Conservation (phyloP, 257 asterid genomes). For the Euphrasia confusa region DNA sequence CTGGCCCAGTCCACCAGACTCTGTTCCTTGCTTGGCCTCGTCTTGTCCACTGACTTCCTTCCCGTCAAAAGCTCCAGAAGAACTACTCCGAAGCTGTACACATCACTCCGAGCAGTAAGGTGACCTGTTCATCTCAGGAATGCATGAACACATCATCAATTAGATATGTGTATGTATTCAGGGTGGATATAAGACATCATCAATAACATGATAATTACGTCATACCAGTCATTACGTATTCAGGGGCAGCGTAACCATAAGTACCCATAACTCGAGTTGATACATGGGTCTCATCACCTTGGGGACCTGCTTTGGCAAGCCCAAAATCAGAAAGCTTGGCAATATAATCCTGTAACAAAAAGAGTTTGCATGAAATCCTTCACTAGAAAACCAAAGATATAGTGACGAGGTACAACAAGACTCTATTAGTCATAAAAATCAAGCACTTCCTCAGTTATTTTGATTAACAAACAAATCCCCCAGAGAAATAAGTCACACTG, state of each 20-base stretch:
- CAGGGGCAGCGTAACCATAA: constrained; percentile 99
- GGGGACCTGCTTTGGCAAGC: constrained; percentile 99
- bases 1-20: constrained; percentile 98
- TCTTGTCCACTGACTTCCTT: constrained; percentile 96
- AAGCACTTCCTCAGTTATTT: constrained; percentile 5
- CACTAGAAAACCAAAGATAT: constrained; percentile 1
- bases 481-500: constrained; percentile 17
- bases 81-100: constrained; percentile 97
- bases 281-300: constrained; percentile 99
- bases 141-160: neutral
- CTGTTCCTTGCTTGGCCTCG: constrained; percentile 97
- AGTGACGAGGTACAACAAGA: constrained; percentile 9
- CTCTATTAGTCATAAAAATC: neutral
- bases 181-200: too few relatives aligned
- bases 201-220: neutral
- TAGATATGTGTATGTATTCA: too few relatives aligned
- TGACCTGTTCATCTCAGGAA: constrained; percentile 55
- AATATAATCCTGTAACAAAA: constrained; percentile 71
- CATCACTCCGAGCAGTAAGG: constrained; percentile 98
- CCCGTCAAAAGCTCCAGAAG: constrained; percentile 96
- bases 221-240: constrained; percentile 98
- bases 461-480: constrained; percentile 12
- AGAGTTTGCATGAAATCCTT: constrained; percentile 14
- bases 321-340: constrained; percentile 99
- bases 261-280: constrained; percentile 99